A percentile compares a stretch with the other conserved stretches of the same genome.
Conservation (phyloP, 257 asterid species). For the Avicennia marina region DNA sequence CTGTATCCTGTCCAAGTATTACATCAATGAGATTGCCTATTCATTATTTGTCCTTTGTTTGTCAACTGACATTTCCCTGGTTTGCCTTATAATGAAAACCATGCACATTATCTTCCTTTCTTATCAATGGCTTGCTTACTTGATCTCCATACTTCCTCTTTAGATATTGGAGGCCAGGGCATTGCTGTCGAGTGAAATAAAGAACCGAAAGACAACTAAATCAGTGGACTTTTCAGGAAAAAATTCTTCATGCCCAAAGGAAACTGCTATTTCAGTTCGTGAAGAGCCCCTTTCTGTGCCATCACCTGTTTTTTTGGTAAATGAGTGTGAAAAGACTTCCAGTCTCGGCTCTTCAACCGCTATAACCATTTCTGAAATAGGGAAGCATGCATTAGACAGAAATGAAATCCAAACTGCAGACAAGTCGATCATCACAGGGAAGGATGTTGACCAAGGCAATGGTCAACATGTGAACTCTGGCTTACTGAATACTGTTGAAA, state of each 20-base stretch:
- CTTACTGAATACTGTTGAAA: neutral
- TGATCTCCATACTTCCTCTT: conserved; percentile 14
- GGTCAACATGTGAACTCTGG: neutral
- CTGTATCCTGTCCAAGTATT: too few species aligned
- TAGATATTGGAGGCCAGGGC: conserved; percentile 82
- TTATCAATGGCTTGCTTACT: neutral
- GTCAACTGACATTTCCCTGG: neutral
- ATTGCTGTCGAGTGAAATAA: conserved; percentile 43
- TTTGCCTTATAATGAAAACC: neutral
- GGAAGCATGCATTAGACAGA: conserved; percentile 33
- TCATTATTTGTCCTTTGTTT: too few species aligned
- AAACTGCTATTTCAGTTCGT: conserved; percentile 22
- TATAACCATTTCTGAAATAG: conserved; percentile 24
- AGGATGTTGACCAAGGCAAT: conserved; percentile 13
- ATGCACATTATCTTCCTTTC: neutral
- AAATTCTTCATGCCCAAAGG: conserved; percentile 28
- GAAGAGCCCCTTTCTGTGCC: conserved; percentile 58
- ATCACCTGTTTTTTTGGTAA: conserved; percentile 21
- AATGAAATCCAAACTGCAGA: conserved; percentile 34
- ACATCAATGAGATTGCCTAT: too few species aligned
- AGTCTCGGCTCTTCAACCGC: conserved; percentile 1
- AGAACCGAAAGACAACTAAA: conserved; percentile 32
- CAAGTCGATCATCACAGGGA: conserved; percentile 25
- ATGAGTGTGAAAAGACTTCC: conserved; percentile 22
- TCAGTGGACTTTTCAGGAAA: conserved; percentile 26